These are phyloP conservation scores for Cladosporium sp. DNA, from an alignment of 2,329 filamentous ascomycete species.

Conservation along the genomic window DNA sequence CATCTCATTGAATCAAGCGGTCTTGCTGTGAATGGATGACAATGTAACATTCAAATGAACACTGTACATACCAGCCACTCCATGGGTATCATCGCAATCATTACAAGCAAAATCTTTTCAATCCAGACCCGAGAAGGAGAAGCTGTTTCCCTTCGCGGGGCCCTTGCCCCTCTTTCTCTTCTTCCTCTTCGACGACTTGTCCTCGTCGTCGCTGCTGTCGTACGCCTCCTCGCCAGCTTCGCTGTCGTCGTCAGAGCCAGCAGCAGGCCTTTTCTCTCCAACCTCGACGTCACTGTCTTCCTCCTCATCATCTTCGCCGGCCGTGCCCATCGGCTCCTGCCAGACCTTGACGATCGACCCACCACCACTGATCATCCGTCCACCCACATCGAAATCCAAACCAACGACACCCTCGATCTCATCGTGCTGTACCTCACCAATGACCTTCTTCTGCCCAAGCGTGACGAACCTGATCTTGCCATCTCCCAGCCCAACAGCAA, in stretches of 20 bases:
- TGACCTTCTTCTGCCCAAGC: conserved; percentile 65
- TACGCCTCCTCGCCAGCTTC: conserved; percentile 28
- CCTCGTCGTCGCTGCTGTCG: conserved; percentile 41
- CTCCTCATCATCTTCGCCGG: conserved; percentile 47
- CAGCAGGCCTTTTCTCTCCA: conserved; percentile 38
- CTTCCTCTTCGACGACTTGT: conserved; percentile 38
- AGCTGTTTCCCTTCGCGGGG: conserved; percentile 17
- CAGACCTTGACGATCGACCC: conserved; percentile 84
- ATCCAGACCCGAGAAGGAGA: conserved; percentile 28
- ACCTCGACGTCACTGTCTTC: conserved; percentile 26
- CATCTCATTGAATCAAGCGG: no score
- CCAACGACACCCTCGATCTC: conserved; percentile 80
- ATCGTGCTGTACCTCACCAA: conserved; percentile 66
- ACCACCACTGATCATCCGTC: conserved; percentile 83
- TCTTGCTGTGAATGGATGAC: no score
- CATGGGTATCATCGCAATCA: conserved; percentile 10
- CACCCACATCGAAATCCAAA: conserved; percentile 75
- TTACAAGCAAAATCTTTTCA: conserved; percentile 9
- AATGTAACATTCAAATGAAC: no score
- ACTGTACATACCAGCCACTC: conserved; percentile 1
- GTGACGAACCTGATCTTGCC: conserved; percentile 72
- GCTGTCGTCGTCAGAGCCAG: conserved; percentile 40
- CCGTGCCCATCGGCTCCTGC: conserved; percentile 61
- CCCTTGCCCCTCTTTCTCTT: conserved; percentile 34
- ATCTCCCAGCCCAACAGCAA: conserved; percentile 76